Evolutionary conservation across 306 rosid genomes (phyloP).

Genomic region (Prunus mongolica): DNA sequence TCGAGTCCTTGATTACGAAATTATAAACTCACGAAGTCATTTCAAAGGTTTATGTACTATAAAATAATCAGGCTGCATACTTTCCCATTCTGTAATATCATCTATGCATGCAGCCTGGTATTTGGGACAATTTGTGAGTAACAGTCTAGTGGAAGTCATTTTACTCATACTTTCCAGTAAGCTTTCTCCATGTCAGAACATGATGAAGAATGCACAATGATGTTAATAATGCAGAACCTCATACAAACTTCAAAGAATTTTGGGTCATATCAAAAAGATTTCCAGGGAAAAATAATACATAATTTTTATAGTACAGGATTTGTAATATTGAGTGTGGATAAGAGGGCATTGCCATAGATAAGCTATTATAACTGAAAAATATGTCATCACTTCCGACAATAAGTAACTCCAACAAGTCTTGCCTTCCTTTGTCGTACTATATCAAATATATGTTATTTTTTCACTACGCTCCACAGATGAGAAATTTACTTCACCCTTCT

Average conservation of each 20-base stretch:
- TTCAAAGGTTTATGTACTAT: background rate
- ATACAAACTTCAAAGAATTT: background rate
- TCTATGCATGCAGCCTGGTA: background rate
- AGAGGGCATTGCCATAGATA: background rate
- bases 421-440: background rate
- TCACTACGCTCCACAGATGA: background rate
- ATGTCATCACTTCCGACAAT: background rate
- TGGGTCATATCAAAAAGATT: background rate
- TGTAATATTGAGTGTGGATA: background rate
- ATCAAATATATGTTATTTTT: background rate
- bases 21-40: background rate
- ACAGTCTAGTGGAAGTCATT: background rate
- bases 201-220: background rate
- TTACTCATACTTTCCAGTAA: background rate
- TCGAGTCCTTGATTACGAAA: background rate
- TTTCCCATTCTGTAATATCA: background rate
- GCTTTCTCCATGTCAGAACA: background rate
- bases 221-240: background rate
- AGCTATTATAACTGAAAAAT: background rate
- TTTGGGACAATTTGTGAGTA: background rate
- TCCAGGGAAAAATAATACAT: background rate
- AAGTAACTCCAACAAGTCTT: background rate
- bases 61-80: background rate
- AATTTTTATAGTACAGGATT: background rate
- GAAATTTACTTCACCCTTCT: background rate